Evolutionary conservation across 2,329 filamentous ascomycete species (phyloP), one percentile per base, ranked within the genome.

Genomic region (Neophaeococcomyces mojaviensis): DNA sequence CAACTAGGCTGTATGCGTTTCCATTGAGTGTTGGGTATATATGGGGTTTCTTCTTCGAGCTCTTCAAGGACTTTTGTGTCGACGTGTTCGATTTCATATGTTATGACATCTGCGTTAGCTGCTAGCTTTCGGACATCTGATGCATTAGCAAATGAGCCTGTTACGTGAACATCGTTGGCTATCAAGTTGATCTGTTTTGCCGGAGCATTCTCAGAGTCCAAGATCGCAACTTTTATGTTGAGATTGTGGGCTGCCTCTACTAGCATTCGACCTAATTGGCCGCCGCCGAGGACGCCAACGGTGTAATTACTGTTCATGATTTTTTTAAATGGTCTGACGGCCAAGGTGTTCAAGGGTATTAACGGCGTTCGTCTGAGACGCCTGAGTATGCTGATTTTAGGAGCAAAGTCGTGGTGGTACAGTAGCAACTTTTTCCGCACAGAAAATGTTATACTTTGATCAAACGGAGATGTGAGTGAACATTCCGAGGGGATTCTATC

Each of bases 41-140:
- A 49, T 7, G 51, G 44, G 22, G 50, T 42, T 43, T 55, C 47
- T n/a, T 49, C 47, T 72, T 67, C n/a, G 79, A 94, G 79, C 61
- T 90, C 84, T 64, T 92, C 84, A 3, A 94, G 74, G 18, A 89
- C 81, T 22, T 85, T 71, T 10, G 86, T 88, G 62, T 94, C 78
- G 48, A 94, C 82, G 63, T 94, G 88, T 70, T 94, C 88, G 51
- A 92, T 94, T 65, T 95, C 88, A n/a, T 92, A 84, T 1, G 86
- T 94, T 49, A 94, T 70, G 16, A 92, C 77, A 61, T 90, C 84
- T 51, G 79, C 85, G 41, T 72, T 68, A n/a, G 73, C 64, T 1
- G 88, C 86, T 3, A 94, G 72, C 60, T 84, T 72, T 39, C 79
- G 77, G 57, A 94, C 86, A 57, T 84, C 83, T n/a, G 75, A 76